Conservation (phyloP, 2,329 filamentous ascomycete genomes). For the Aspergillus melleus region DNA sequence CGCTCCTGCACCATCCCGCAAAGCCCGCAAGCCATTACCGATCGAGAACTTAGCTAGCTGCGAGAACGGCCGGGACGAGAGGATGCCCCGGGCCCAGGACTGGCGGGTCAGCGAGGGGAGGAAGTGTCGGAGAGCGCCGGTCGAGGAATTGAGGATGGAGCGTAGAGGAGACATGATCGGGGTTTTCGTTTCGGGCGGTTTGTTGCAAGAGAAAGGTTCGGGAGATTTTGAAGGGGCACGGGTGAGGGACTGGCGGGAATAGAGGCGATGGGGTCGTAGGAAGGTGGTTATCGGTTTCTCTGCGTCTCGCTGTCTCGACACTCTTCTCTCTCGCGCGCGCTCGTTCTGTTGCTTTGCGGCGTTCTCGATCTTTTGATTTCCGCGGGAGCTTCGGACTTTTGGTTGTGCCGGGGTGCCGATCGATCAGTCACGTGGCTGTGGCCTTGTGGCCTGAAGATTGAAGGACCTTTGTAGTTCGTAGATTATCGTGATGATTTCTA, state of each 20-base stretch:
- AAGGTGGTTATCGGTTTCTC: neutral
- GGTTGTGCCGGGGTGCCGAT: constrained; percentile 26
- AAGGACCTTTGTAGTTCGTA: neutral
- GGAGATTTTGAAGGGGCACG: neutral
- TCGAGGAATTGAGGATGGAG: constrained; percentile 32
- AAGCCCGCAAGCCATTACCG: constrained; percentile 27
- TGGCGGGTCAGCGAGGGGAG: constrained; percentile 30
- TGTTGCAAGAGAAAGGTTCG: neutral
- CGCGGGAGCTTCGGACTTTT: constrained; percentile 24
- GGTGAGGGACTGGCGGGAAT: neutral
- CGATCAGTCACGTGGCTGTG: no score
- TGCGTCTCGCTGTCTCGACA: neutral
- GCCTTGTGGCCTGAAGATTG: neutral
- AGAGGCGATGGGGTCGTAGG: neutral
- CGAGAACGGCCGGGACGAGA: constrained; percentile 37
- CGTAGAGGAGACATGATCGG: constrained; percentile 36
- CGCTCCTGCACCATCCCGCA: constrained; percentile 21
- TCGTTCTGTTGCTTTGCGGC: no score
- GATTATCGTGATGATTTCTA: no score
- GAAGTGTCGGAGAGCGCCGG: constrained; percentile 35
- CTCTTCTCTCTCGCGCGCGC: no score
- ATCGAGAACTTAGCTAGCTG: constrained; percentile 27
- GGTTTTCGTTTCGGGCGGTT: neutral
- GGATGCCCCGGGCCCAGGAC: constrained; percentile 23
- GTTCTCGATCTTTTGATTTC: neutral